Conservation (phyloP, 2,329 filamentous ascomycete genomes). For the Stagonosporopsis rhizophila region DNA sequence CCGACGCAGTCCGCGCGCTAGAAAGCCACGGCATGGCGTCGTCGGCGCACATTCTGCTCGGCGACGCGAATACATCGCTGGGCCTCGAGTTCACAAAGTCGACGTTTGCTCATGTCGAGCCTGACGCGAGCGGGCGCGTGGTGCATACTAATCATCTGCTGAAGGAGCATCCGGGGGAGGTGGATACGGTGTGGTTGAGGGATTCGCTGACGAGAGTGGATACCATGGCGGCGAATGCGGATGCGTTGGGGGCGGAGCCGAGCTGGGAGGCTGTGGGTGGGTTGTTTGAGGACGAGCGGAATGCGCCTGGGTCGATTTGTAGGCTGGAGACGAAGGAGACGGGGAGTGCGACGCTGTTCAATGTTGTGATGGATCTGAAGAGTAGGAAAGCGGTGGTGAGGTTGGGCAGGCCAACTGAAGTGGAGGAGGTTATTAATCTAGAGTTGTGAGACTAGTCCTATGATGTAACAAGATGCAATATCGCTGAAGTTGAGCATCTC, state of each 20-base stretch:
- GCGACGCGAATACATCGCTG: slow-evolving; percentile 55
- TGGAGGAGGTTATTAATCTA: slow-evolving; percentile 35
- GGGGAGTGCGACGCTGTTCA: slow-evolving; percentile 46
- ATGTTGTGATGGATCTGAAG: slow-evolving; percentile 48
- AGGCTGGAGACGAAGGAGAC: slow-evolving; percentile 32
- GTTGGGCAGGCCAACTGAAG: slow-evolving; percentile 41
- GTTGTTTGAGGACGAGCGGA: slow-evolving; percentile 53
- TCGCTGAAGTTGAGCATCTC: no score
- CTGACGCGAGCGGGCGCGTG: slow-evolving; percentile 45
- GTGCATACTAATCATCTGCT: slow-evolving; percentile 57
- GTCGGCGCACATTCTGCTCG: slow-evolving; percentile 63
- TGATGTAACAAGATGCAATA: no score
- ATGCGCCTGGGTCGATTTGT: slow-evolving; percentile 48
- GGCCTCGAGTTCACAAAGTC: slow-evolving; percentile 59
- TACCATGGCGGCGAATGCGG: slow-evolving; percentile 47
- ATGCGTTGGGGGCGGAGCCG: slow-evolving; percentile 29
- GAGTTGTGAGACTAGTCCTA: slow-evolving; percentile 29
- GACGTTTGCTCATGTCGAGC: slow-evolving; percentile 40
- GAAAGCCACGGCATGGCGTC: slow-evolving; percentile 58
- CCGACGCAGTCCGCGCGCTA: slow-evolving; percentile 56
- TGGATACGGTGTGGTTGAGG: slow-evolving; percentile 53
- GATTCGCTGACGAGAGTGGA: slow-evolving; percentile 49
- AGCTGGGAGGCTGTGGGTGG: slow-evolving; percentile 37
- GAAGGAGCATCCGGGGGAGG: slow-evolving; percentile 46
- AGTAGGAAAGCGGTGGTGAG: slow-evolving; percentile 38